Conservation (phyloP, 306 rosid species). For the Cicer judaicum region DNA sequence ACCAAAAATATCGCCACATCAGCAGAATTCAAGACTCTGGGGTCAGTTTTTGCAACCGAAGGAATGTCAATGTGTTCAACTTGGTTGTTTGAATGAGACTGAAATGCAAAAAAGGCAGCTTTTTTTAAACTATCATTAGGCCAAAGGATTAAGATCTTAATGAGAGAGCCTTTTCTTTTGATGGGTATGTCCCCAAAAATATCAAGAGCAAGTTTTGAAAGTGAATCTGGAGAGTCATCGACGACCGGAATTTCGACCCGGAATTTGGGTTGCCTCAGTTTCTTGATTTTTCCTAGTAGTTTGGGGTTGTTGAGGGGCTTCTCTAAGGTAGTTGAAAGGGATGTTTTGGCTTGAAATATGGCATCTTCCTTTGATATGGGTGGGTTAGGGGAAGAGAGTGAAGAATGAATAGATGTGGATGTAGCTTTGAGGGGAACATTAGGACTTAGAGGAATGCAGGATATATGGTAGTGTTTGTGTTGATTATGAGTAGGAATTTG, state of each 20-base stretch:
- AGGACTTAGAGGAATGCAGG: slow-evolving; percentile 38
- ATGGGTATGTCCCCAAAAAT: slow-evolving; percentile 66
- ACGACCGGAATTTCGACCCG: slow-evolving; percentile 76
- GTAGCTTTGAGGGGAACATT: slow-evolving; percentile 47
- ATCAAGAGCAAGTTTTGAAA: slow-evolving; percentile 66
- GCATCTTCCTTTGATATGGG: slow-evolving; percentile 86
- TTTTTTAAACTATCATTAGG: slow-evolving; percentile 52
- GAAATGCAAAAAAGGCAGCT: slow-evolving; percentile 59
- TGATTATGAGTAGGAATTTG: slow-evolving; percentile 39
- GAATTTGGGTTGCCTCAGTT: slow-evolving; percentile 73
- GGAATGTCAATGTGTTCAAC: slow-evolving; percentile 62
- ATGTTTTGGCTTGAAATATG: slow-evolving; percentile 74
- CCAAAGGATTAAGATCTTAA: slow-evolving; percentile 66
- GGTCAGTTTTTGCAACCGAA: slow-evolving; percentile 48
- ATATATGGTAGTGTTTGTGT: slow-evolving; percentile 43
- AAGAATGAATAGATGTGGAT: slow-evolving; percentile 46
- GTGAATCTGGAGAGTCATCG: slow-evolving; percentile 74
- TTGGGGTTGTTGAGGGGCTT: slow-evolving; percentile 84
- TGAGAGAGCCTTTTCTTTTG: slow-evolving; percentile 67
- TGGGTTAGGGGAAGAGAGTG: slow-evolving; percentile 69
- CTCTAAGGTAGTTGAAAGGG: slow-evolving; percentile 72
- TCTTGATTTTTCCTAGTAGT: slow-evolving; percentile 68
- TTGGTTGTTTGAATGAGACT: slow-evolving; percentile 52
- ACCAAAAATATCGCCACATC: slow-evolving; percentile 72
- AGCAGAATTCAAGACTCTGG: slow-evolving; percentile 55